Base-by-base conservation (phyloP, 345 rosid species). In the Bruguiera parviflora region DNA sequence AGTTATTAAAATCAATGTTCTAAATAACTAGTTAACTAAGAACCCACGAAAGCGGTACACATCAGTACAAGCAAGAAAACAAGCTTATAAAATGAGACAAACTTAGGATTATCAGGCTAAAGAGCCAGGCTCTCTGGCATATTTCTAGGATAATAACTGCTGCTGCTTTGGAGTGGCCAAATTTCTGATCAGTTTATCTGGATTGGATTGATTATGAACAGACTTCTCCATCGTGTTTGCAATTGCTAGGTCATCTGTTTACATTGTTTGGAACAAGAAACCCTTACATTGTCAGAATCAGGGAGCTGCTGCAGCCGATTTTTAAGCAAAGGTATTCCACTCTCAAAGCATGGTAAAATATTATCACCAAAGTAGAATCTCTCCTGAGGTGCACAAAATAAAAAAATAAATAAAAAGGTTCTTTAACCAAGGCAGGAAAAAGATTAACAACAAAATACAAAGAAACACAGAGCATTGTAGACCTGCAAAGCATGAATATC, bases 401-500 rank as follows among this genome's bases (percentile, higher is more conserved):
- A 9, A 33, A 61, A 52, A 6, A 27, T 52, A 53, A 31, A 20
- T 0, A 64, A 11, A 59, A 27, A 66, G 32, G 39, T 1, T 15
- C 6, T 18, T 46, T 28, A 19, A 31, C 24, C 55, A 7, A 8
- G n/a, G 67, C 49, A n/a, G n/a, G 55, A 24, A 9, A 6, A 19
- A 43, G 49, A 19, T 15, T 49, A 13, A 27, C 10, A 33, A 8
- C 33, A 27, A 37, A 62, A 68, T 59, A 61, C 15, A 56, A 18
- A 20, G n/a, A 31, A 55, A 55, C 32, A 51, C 46, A 10, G 49
- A 49, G 7, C 31, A 60, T 21, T 13, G 49, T 43, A 43, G 60
- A 94, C 99, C 97, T 88, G 99, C 85, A 95, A 79, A 24, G 97
- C 99, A 79, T 95, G 99, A 72, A 94, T 91, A 83, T 95, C 99